Evolutionary conservation across 176 grass and related monocot species (phyloP).

Genomic region (Olyra latifolia): DNA sequence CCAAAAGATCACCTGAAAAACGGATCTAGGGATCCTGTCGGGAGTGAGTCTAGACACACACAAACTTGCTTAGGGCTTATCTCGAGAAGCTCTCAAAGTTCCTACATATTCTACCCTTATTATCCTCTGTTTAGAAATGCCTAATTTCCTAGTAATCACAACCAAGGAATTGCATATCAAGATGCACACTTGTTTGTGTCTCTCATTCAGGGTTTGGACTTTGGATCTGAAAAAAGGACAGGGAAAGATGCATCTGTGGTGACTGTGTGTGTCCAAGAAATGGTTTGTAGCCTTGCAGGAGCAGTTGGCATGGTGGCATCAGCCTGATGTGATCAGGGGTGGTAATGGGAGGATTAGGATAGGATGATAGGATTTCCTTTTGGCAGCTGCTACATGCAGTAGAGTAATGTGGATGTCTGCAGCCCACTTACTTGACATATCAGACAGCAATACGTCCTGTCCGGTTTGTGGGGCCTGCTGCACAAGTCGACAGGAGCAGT

Average conservation of each 20-base stretch:
- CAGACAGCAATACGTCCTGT: neutral
- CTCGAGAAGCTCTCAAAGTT: no score
- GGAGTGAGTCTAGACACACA: neutral
- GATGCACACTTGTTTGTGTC: neutral
- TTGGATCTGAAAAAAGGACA: neutral
- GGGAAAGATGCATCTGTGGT: neutral
- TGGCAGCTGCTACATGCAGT: neutral
- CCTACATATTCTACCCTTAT: neutral
- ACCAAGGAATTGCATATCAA: neutral
- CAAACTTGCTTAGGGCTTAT: neutral
- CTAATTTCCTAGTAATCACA: no score
- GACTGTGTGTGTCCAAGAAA: neutral
- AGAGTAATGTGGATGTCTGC: neutral
- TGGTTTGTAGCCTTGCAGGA: neutral
- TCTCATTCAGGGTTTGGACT: no score
- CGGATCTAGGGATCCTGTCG: neutral
- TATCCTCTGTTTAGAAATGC: neutral
- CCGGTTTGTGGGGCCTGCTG: neutral
- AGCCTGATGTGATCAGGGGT: neutral
- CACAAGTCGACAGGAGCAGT: neutral
- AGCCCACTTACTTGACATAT: neutral
- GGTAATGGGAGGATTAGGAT: conserved; percentile 18
- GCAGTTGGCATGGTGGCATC: conserved; percentile 30
- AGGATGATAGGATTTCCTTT: conserved; percentile 5
- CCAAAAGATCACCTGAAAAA: conserved; percentile 16